A percentile compares a stretch with the other conserved stretches of the same genome.
These are phyloP conservation scores for Paramecium primaurelia DNA, from an alignment of 73 alveolate genomes.

Conservation along the genomic window DNA sequence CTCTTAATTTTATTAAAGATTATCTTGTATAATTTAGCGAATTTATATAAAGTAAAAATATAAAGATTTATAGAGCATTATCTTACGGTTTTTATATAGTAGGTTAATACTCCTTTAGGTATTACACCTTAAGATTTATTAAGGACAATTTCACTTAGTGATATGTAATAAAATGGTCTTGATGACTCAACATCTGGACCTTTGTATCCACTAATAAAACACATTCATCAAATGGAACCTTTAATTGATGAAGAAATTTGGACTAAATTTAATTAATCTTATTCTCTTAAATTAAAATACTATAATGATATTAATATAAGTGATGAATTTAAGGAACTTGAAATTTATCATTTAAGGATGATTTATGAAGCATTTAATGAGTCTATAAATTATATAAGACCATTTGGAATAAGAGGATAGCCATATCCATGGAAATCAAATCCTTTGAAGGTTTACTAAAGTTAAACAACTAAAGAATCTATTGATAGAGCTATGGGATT, in stretches of 20 bases:
- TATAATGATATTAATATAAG: slow-evolving; percentile 15
- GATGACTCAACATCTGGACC: slow-evolving; percentile 57
- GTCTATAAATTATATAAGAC: slow-evolving; percentile 61
- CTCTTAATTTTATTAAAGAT: slow-evolving; percentile 51
- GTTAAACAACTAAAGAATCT: slow-evolving; percentile 31
- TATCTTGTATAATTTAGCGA: slow-evolving; percentile 49
- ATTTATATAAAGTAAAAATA: slow-evolving; percentile 7
- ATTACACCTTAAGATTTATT: slow-evolving; percentile 45
- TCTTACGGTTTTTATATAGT: background rate
- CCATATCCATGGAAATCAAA: slow-evolving; percentile 65
- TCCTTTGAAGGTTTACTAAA: slow-evolving; percentile 41
- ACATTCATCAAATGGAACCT: slow-evolving; percentile 51
- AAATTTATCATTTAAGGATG: slow-evolving; percentile 58
- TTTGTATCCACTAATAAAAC: slow-evolving; percentile 49
- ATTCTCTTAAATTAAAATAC: slow-evolving; percentile 23
- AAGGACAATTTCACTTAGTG: slow-evolving; percentile 50
- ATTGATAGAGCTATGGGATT: slow-evolving; percentile 48
- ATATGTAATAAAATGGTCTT: slow-evolving; percentile 6
- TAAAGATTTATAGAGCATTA: background rate
- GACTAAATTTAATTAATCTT: slow-evolving; percentile 36
- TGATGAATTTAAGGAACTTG: slow-evolving; percentile 43
- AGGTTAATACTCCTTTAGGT: slow-evolving; percentile 51
- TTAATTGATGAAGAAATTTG: slow-evolving; percentile 54
- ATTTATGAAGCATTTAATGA: slow-evolving; percentile 64
- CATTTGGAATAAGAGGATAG: slow-evolving; percentile 64